Base-by-base conservation (phyloP, 306 rosid genomes). In the Abrus pulchellus region DNA sequence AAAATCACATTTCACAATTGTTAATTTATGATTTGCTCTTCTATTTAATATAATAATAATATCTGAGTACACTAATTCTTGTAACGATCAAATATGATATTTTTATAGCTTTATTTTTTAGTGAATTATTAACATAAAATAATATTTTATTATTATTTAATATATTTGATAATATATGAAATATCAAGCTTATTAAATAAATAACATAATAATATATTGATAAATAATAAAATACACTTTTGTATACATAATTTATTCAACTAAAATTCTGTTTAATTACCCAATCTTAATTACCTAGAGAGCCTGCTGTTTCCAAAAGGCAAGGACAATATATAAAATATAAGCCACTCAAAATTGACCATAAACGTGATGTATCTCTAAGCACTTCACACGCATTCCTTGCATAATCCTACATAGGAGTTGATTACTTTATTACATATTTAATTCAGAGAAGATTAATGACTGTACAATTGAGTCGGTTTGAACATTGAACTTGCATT, bases 301-400 rank as follows among this genome's bases (percentile, higher is more conserved):
- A 72, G 48, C 40, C 5, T 71, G 48, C 6, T 41, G 32, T 59
- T 64, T 44, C 70, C 59, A 45, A 75, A 47, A 75, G 47, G 79
- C 45, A 72, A 49, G 63, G 34, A n/a, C 50, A 56, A 12, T 34
- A 5, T 66, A 66, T 41, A 41, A 66, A 66, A 62, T 20, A 55
- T 7, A 56, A 36, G 10, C 38, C 76, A 9, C 49, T 9, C 20
- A 34, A 53, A 38, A 36, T 5, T 41, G 38, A 40, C 1, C 36
- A 52, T 72, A 72, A 53, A 55, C 66, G 29, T 40, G 67, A 13
- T 53, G 6, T 72, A 14, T 52, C 29, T 68, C 41, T 5, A n/a
- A 13, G 36, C 12, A 38, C 7, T 45, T 38, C 44, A 33, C 32
- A 6, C 11, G n/a, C 11, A 34, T 34, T 14, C 41, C 34, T 53